phyloP scores from a whole-genome alignment of 768 basidiomycete species.

The Collybiopsis confluens region DNA sequence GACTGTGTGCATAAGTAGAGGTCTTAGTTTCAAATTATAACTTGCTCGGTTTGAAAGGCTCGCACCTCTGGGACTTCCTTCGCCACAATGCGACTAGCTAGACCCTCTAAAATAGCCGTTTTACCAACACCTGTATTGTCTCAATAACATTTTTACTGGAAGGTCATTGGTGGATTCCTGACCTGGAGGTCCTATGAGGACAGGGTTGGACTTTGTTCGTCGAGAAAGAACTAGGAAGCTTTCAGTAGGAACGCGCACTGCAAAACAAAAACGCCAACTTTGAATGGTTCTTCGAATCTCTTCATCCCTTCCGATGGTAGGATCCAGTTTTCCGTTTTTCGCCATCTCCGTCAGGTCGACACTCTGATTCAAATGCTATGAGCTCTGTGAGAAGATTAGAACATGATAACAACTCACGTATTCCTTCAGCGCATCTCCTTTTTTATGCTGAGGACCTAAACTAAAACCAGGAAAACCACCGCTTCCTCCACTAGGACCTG shows the following conservation, averaged over 20 bases:
- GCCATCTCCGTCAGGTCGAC: slow-evolving; percentile 84
- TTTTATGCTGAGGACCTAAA: slow-evolving; percentile 59
- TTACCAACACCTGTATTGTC: slow-evolving; percentile 91
- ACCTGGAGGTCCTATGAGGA: slow-evolving; percentile 41
- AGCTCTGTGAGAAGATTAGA: slow-evolving; percentile 5
- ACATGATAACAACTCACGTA: slow-evolving; percentile 33
- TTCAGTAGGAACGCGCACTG: neutral
- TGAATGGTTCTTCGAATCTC: slow-evolving; percentile 91
- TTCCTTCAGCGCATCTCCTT: slow-evolving; percentile 85
- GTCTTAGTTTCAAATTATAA: too few relatives aligned
- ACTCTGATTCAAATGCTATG: slow-evolving; percentile 42
- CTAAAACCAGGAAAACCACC: slow-evolving; percentile 61
- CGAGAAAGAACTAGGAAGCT: slow-evolving; percentile 64
- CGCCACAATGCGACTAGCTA: slow-evolving; percentile 81
- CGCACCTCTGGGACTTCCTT: slow-evolving; percentile 88
- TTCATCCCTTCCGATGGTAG: slow-evolving; percentile 86
- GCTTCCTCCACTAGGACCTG: slow-evolving; percentile 37
- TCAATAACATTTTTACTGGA: slow-evolving; percentile 46
- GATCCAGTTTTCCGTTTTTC: slow-evolving; percentile 81
- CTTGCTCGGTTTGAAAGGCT: slow-evolving; percentile 5
- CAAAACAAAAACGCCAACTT: slow-evolving; percentile 37
- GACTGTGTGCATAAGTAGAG: slow-evolving; percentile 44
- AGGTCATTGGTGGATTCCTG: neutral
- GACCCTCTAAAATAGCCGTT: slow-evolving; percentile 87
- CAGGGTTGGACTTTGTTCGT: slow-evolving; percentile 89